A percentile compares a stretch with the other conserved stretches of the same genome.
These are phyloP conservation scores for Primulina eburnea DNA, from an alignment of 257 asterid species.

Conservation along the genomic window DNA sequence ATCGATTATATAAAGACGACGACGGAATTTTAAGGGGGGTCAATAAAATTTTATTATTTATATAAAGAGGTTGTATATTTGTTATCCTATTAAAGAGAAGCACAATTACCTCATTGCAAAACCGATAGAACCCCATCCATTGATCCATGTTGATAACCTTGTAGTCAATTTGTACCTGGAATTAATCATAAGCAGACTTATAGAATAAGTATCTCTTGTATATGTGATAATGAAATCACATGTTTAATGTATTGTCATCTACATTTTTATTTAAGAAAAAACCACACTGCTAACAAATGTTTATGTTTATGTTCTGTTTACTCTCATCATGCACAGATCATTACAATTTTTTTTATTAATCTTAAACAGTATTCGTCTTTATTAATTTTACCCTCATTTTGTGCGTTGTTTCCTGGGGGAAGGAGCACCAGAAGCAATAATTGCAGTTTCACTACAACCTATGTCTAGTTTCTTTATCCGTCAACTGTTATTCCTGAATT, in stretches of 20 bases:
- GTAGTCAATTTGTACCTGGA: slow-evolving; percentile 73
- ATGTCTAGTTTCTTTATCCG: background rate
- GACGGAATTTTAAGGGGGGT: background rate
- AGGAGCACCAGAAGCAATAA: too few species aligned
- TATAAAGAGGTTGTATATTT: background rate
- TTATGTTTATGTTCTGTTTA: background rate
- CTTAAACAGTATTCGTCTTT: too few species aligned
- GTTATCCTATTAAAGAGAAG: background rate
- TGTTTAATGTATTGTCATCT: background rate
- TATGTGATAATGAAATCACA: background rate
- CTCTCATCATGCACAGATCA: background rate
- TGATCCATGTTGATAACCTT: slow-evolving; percentile 89
- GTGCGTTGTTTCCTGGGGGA: too few species aligned
- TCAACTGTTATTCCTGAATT: background rate
- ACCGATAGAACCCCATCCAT: slow-evolving; percentile 78
- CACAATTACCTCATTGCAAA: slow-evolving; percentile 67
- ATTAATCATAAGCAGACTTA: slow-evolving; percentile 14
- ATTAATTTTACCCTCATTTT: too few species aligned
- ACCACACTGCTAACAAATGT: background rate
- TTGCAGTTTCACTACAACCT: too few species aligned
- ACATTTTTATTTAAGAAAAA: background rate
- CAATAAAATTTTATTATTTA: background rate
- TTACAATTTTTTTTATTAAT: too few species aligned
- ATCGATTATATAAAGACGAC: background rate
- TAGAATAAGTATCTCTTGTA: slow-evolving; percentile 6